Evolutionary conservation across 1,139 yeast genomes (phyloP).

Genomic region (Diutina scorzettiae): DNA sequence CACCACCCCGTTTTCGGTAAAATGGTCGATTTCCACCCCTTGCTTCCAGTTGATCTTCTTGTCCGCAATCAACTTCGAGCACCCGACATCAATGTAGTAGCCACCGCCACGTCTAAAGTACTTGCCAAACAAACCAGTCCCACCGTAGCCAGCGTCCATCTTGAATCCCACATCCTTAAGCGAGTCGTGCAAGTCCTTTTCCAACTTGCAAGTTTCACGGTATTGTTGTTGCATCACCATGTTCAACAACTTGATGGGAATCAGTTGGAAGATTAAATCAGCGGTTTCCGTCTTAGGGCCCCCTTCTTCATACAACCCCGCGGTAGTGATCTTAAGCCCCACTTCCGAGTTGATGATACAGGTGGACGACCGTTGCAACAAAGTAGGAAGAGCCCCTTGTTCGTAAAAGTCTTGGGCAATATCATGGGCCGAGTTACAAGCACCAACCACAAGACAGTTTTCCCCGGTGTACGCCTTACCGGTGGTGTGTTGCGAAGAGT

Average conservation of each 20-base stretch:
- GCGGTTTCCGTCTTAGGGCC: constrained; percentile 28
- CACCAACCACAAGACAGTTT: constrained; percentile 30
- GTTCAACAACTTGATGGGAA: constrained; percentile 20
- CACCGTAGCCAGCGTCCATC: constrained; percentile 30
- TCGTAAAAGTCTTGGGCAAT: constrained; percentile 32
- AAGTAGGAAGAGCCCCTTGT: constrained; percentile 29
- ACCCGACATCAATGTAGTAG: constrained; percentile 33
- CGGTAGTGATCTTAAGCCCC: constrained; percentile 17
- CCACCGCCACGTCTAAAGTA: constrained; percentile 32
- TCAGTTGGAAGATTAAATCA: constrained; percentile 20
- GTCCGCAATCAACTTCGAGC: constrained; percentile 24
- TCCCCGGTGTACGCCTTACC: constrained; percentile 27
- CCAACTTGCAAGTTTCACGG: constrained; percentile 18
- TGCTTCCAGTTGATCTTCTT: constrained; percentile 24
- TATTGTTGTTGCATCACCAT: constrained; percentile 20
- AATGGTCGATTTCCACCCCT: constrained; percentile 18
- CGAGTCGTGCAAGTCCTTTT: constrained; percentile 18
- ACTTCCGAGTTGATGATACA: constrained; percentile 25
- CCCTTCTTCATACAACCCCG: constrained; percentile 21
- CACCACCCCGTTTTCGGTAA: constrained; percentile 23
- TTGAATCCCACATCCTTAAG: constrained; percentile 23
- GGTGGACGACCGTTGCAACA: constrained; percentile 32
- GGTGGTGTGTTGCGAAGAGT: constrained; percentile 26
- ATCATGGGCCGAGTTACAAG: constrained; percentile 34
- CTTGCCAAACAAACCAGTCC: constrained; percentile 28